Evolutionary conservation across 495 filamentous ascomycete genomes (phyloP), one percentile per base, ranked within the genome.

Genomic region (Penicillium canescens): DNA sequence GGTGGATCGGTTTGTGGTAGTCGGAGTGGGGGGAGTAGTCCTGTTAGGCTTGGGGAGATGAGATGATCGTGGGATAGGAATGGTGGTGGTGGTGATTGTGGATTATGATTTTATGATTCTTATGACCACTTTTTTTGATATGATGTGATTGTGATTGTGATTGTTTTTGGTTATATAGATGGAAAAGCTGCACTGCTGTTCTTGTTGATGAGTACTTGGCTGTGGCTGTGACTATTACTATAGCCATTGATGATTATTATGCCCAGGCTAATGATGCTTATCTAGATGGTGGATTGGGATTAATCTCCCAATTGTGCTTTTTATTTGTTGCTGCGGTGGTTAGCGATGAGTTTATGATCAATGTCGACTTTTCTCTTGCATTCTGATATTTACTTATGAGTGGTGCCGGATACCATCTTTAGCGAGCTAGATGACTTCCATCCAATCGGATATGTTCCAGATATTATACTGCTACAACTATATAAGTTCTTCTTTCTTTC

Each of bases 1-100:
- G 58, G 55, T 33, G 72, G 63, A 43, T 79, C 74, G 57, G 69
- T 31, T 31, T 31, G 68, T 31, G 78, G 73, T 6, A 85, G 82
- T 55, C 74, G 79, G 33, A 80, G 77, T 57, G 77, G 76, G 16
- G 77, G 73, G 9, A 83, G 80, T 51, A 87, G 84, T 68, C 82
- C 83, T 52, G 38, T 54, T 75, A 74, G 44, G 68, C 65, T 47
- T 72, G 71, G 45, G 47, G 55, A 28, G 50, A 48, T 56, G 50
- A 45, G 16, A 28, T 37, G 37, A n/a, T 4, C 26, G 28, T 14
- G 37, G 37, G 28, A 47, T 20, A 20, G 28, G 39, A 5, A 7
- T 44, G 50, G n/a, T n/a, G 34, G 34, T 23, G 28, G 42, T 26
- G 28, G 28, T 7, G 33, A 8, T 3, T 11, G 13, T 14, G 14